A percentile compares a stretch with the other conserved stretches of the same genome.
These are phyloP conservation scores for Colletotrichum sidae DNA, from an alignment of 2,329 filamentous ascomycete genomes.

Conservation along the genomic window DNA sequence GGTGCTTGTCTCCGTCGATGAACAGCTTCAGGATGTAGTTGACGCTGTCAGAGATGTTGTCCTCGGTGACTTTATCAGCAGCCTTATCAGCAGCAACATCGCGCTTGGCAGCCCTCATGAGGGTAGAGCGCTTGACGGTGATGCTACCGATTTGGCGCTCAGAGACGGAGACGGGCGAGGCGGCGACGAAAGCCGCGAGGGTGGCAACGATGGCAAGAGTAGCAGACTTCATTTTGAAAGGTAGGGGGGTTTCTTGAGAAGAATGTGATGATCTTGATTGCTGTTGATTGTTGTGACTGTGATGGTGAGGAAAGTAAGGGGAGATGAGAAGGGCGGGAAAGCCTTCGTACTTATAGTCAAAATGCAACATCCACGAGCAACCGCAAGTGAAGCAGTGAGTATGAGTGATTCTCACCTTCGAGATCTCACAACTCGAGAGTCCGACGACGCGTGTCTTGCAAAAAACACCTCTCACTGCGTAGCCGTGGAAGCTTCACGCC, in stretches of 20 bases:
- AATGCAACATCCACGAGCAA: neutral
- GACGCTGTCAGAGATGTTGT: slow-evolving; percentile 15
- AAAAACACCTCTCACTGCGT: no score
- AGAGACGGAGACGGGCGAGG: neutral
- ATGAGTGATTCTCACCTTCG: neutral
- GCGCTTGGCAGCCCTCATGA: neutral
- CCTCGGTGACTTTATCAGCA: slow-evolving; percentile 12
- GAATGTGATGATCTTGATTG: neutral
- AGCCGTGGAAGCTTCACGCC: neutral
- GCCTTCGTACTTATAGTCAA: slow-evolving; percentile 5
- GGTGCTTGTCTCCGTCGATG: neutral
- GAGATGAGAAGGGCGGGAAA: neutral
- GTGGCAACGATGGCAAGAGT: neutral
- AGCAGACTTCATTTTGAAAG: slow-evolving; percentile 14
- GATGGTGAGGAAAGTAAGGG: neutral
- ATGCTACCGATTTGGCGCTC: neutral
- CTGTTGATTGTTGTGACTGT: slow-evolving; percentile 2
- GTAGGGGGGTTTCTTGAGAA: neutral
- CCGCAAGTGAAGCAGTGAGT: neutral
- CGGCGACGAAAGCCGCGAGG: slow-evolving; percentile 10
- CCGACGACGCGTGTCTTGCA: neutral
- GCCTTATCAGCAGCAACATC: neutral
- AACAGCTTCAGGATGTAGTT: slow-evolving; percentile 16
- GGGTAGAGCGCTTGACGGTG: slow-evolving; percentile 10
- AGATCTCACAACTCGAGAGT: neutral